Evolutionary conservation across 306 rosid species (phyloP).

Genomic region (Rosa chinensis): DNA sequence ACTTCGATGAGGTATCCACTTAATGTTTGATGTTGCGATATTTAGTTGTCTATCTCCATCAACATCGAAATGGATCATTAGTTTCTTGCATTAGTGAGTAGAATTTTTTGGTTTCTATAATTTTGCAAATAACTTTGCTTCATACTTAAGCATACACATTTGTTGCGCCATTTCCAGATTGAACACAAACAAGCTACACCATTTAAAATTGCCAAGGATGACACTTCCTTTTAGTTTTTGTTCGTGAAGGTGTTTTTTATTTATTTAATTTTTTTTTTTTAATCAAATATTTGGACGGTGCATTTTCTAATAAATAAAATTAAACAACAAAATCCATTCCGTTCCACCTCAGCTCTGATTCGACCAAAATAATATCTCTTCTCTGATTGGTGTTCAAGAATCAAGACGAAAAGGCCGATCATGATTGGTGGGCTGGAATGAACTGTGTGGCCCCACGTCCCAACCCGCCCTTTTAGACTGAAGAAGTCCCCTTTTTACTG

Average conservation of each 20-base stretch:
- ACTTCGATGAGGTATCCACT: too few relatives aligned
- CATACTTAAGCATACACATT: neutral
- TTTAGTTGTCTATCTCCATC: too few relatives aligned
- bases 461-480: neutral
- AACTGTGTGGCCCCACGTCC: neutral
- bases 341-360: neutral
- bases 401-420: neutral
- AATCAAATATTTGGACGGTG: neutral
- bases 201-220: too few relatives aligned
- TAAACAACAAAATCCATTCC: neutral
- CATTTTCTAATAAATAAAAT: neutral
- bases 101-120: too few relatives aligned
- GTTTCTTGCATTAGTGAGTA: too few relatives aligned
- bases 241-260: too few relatives aligned
- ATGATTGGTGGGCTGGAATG: neutral
- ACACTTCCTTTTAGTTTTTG: too few relatives aligned
- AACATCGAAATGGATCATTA: too few relatives aligned
- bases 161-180: too few relatives aligned
- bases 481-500: neutral
- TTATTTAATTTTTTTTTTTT: too few relatives aligned
- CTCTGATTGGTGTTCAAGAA: neutral
- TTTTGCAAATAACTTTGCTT: neutral
- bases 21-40: too few relatives aligned
- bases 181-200: too few relatives aligned
- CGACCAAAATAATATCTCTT: neutral